phyloP scores from a whole-genome alignment of 805 yeast species.

The Monosporozyma servazzii region DNA sequence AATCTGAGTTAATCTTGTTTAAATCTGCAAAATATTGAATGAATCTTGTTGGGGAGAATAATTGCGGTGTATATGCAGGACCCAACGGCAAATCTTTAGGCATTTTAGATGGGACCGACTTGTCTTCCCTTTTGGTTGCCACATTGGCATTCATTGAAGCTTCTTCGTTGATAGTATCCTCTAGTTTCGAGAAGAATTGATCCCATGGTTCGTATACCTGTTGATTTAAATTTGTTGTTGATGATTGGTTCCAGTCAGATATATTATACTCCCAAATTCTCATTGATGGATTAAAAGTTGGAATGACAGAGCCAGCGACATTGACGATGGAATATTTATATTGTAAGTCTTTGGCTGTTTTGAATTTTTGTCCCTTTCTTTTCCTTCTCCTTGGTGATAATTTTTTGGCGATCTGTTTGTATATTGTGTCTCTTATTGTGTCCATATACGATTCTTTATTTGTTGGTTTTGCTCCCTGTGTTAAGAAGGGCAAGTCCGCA shows the following conservation, averaged over 20 bases:
- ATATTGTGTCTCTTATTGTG: slow-evolving; percentile 42
- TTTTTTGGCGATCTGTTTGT: slow-evolving; percentile 38
- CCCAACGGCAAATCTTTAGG: slow-evolving; percentile 51
- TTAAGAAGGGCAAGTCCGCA: slow-evolving; percentile 27
- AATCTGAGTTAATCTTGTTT: slow-evolving; percentile 35
- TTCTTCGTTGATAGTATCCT: slow-evolving; percentile 23
- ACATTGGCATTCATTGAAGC: background rate
- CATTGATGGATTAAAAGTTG: slow-evolving; percentile 77
- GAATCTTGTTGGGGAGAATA: slow-evolving; percentile 63
- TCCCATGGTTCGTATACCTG: slow-evolving; percentile 43
- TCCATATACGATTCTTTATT: slow-evolving; percentile 61
- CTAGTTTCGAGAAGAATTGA: slow-evolving; percentile 43
- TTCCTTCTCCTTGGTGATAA: slow-evolving; percentile 15
- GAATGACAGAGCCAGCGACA: slow-evolving; percentile 66
- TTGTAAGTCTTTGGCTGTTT: slow-evolving; percentile 31
- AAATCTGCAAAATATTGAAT: slow-evolving; percentile 70
- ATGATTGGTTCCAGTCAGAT: slow-evolving; percentile 35
- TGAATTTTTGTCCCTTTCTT: slow-evolving; percentile 13
- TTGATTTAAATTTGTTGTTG: background rate
- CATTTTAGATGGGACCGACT: slow-evolving; percentile 51
- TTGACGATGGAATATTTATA: slow-evolving; percentile 56
- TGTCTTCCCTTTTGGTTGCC: slow-evolving; percentile 33
- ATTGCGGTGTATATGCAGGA: slow-evolving; percentile 66
- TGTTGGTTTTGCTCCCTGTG: slow-evolving; percentile 54
- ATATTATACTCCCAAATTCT: slow-evolving; percentile 83